Evolutionary conservation across 1,284 basidiomycete genomes (phyloP).

Genomic region (Coniferiporia sulphurascens): DNA sequence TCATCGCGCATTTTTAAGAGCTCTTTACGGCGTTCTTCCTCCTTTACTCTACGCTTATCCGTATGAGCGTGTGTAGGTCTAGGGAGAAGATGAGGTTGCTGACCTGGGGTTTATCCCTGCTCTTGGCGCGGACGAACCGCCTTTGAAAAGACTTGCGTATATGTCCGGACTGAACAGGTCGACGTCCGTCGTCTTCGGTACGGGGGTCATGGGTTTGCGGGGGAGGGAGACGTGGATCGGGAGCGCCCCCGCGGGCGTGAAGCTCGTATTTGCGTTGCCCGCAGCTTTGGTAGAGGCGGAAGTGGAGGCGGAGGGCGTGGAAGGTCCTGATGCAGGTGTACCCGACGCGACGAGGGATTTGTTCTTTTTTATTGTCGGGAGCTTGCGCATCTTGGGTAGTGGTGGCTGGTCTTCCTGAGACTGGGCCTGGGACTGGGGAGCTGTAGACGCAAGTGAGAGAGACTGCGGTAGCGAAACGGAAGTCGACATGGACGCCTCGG

Average conservation of each 20-base stretch:
- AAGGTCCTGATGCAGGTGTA: constrained; percentile 23
- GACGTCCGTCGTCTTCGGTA: constrained; percentile 45
- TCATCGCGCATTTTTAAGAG: constrained; percentile 68
- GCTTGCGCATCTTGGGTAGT: constrained; percentile 53
- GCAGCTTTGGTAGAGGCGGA: constrained; percentile 22
- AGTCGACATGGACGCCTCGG: neutral
- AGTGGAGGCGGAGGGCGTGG: constrained; percentile 25
- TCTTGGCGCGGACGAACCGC: constrained; percentile 50
- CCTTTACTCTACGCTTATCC: constrained; percentile 45
- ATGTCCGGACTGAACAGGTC: constrained; percentile 57
- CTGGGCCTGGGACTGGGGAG: constrained; percentile 27
- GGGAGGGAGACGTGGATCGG: constrained; percentile 24
- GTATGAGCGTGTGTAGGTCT: neutral
- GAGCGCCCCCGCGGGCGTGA: constrained; percentile 21
- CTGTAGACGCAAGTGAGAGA: constrained; percentile 21
- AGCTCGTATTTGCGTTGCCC: constrained; percentile 18
- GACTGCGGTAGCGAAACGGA: neutral
- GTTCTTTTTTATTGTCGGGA: constrained; percentile 71
- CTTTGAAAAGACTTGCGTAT: constrained; percentile 63
- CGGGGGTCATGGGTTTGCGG: constrained; percentile 35
- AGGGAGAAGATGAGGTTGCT: constrained; percentile 8
- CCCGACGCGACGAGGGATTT: constrained; percentile 34
- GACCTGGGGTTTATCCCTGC: constrained; percentile 43
- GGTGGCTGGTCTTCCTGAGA: constrained; percentile 24
- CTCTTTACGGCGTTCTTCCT: constrained; percentile 65